Evolutionary conservation across 495 filamentous ascomycete species (phyloP).

Genomic region (Xylaria palmicola): DNA sequence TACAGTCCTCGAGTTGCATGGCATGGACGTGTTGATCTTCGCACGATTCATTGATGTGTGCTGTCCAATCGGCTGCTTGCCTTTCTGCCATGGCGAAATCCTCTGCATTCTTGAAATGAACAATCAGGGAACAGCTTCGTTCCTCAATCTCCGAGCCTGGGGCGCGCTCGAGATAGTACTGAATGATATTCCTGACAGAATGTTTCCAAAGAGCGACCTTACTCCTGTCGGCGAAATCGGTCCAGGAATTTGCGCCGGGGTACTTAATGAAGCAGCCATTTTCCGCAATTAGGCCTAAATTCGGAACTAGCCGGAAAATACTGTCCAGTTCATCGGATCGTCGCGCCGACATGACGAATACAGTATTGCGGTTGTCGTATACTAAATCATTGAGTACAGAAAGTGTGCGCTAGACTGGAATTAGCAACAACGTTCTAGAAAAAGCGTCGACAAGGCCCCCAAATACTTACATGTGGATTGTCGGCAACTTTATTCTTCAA

Average conservation of each 20-base stretch:
- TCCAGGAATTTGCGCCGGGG: slow-evolving; percentile 66
- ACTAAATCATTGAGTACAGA: slow-evolving; percentile 77
- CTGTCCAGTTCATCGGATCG: slow-evolving; percentile 83
- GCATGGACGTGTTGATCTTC: slow-evolving; percentile 79
- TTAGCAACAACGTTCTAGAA: slow-evolving; percentile 1
- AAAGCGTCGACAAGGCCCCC: not conserved
- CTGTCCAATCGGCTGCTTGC: slow-evolving; percentile 81
- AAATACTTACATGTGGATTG: slow-evolving; percentile 61
- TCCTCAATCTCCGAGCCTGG: slow-evolving; percentile 85
- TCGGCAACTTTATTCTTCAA: slow-evolving; percentile 76
- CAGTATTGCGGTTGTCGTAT: slow-evolving; percentile 72
- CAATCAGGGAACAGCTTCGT: slow-evolving; percentile 79
- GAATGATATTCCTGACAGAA: slow-evolving; percentile 69
- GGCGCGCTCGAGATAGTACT: slow-evolving; percentile 84
- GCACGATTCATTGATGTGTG: slow-evolving; percentile 90
- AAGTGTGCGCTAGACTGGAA: slow-evolving; percentile 57
- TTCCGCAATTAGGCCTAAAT: slow-evolving; percentile 84
- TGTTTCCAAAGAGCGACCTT: slow-evolving; percentile 73
- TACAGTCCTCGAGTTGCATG: slow-evolving; percentile 70
- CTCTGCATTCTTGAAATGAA: slow-evolving; percentile 81
- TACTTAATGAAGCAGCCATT: slow-evolving; percentile 87
- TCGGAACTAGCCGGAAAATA: slow-evolving; percentile 73
- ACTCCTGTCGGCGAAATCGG: slow-evolving; percentile 64
- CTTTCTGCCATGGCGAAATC: slow-evolving; percentile 68
- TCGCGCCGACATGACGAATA: slow-evolving; percentile 89